phyloP scores from a whole-genome alignment of 495 filamentous ascomycete species.

The Paragyromitra xinjiangensis region DNA sequence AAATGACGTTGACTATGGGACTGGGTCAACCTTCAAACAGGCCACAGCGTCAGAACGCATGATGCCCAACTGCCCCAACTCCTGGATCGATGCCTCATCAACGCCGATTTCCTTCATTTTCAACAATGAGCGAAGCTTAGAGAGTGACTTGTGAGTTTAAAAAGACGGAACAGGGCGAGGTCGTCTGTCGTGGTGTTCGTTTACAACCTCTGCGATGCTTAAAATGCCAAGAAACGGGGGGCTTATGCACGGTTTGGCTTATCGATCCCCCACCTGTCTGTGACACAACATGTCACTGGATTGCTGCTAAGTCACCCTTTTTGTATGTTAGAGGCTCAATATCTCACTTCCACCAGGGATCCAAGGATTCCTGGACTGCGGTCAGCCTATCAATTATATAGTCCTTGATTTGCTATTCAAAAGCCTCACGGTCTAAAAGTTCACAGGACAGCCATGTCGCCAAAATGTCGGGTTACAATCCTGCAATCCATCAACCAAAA shows the following conservation, averaged over 20 bases:
- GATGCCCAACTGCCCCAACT: conserved; percentile 49
- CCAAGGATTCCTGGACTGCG: background rate
- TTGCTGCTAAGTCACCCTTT: background rate
- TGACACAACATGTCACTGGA: conserved; percentile 26
- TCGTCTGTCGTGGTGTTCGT: conserved; percentile 45
- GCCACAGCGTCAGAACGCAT: conserved; percentile 49
- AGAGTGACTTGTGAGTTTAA: conserved; percentile 31
- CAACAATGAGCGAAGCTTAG: conserved; percentile 22
- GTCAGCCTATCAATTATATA: background rate
- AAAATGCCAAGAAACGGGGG: conserved; percentile 45
- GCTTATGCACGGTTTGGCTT: conserved; percentile 23
- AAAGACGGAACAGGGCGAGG: conserved; percentile 36
- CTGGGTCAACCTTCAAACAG: conserved; percentile 55
- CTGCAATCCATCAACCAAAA: too few species aligned
- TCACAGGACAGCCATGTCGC: background rate
- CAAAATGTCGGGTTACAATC: too few species aligned
- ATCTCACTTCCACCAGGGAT: background rate
- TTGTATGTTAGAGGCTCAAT: background rate
- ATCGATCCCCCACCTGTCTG: conserved; percentile 25
- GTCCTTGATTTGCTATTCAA: background rate
- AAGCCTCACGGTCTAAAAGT: background rate
- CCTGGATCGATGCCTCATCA: conserved; percentile 40
- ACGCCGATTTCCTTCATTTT: conserved; percentile 48
- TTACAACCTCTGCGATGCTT: conserved; percentile 40
- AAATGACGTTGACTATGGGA: conserved; percentile 43